These are phyloP conservation scores for Aureobasidium melanogenum DNA, from an alignment of 2,329 filamentous ascomycete species.

Conservation along the genomic window DNA sequence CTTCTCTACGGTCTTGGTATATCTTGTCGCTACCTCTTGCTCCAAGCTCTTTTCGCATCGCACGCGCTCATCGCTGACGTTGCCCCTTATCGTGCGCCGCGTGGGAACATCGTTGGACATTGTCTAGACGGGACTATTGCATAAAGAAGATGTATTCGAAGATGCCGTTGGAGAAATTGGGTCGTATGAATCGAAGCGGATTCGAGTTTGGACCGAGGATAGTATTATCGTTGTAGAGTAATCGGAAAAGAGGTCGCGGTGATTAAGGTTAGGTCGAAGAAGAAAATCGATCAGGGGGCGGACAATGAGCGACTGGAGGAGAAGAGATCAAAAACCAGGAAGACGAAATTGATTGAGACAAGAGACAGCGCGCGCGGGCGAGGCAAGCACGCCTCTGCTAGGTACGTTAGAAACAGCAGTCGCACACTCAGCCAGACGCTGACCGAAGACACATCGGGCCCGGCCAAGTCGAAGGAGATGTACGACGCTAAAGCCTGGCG, in stretches of 20 bases:
- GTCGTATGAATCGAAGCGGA: not conserved
- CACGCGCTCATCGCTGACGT: not conserved
- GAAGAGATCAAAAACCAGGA: not conserved
- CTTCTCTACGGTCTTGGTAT: not conserved
- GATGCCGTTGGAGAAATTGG: slow-evolving; percentile 9
- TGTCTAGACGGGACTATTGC: slow-evolving; percentile 5
- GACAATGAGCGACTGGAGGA: not conserved
- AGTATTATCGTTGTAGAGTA: slow-evolving; percentile 1
- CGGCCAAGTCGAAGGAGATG: not conserved
- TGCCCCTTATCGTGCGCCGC: not conserved
- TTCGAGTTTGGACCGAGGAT: slow-evolving; percentile 1
- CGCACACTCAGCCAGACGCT: not conserved
- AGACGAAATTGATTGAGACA: not conserved
- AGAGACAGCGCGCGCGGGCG: not conserved
- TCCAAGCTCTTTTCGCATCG: not conserved
- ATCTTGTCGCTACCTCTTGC: not conserved
- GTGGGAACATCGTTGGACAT: not conserved
- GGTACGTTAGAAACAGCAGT: not conserved
- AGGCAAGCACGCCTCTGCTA: slow-evolving; percentile 1
- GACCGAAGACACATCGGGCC: slow-evolving; percentile 1
- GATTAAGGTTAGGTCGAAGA: slow-evolving; percentile 2
- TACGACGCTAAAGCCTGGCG: not conserved
- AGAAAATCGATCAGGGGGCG: not conserved
- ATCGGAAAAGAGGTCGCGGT: not conserved
- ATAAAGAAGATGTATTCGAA: slow-evolving; percentile 10